A percentile compares a stretch with the other conserved stretches of the same genome.
Conservation (phyloP, 2,329 filamentous ascomycete genomes). For the Penicillium brevicompactum region DNA sequence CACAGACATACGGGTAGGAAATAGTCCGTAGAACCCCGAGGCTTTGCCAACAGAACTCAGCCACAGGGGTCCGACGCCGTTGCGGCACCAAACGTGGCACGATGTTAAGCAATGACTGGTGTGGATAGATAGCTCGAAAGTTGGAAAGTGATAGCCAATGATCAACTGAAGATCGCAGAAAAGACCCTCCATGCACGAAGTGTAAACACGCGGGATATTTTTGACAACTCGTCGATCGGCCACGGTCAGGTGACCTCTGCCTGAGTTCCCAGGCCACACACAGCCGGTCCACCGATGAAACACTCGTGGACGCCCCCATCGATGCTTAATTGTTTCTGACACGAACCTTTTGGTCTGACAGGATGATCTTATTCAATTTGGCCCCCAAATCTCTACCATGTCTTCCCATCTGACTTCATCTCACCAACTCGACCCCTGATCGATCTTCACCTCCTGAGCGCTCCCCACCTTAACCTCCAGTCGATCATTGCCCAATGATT, state of each 20-base stretch:
- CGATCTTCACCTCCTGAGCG: slow-evolving; percentile 15
- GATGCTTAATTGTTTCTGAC: neutral
- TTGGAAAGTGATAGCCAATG: neutral
- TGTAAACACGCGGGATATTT: neutral
- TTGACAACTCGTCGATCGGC: neutral
- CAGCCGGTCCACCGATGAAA: neutral
- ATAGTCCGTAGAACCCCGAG: too few species aligned
- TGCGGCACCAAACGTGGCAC: neutral
- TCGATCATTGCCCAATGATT: slow-evolving; percentile 22
- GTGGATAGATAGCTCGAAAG: neutral
- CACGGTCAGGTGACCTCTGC: neutral
- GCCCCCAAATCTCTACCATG: neutral
- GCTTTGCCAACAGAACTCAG: too few species aligned
- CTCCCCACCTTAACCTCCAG: slow-evolving; percentile 9
- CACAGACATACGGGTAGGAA: too few species aligned
- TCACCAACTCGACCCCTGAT: neutral
- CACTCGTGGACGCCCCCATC: neutral
- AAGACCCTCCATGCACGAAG: neutral
- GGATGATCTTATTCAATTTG: neutral
- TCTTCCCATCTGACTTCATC: neutral
- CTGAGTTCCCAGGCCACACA: neutral
- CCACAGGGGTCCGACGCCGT: neutral
- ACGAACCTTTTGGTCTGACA: neutral
- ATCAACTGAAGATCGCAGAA: neutral
- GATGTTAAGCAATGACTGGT: neutral